Base-by-base conservation (phyloP, 2,329 filamentous ascomycete species). In the Stemphylium vesicarium region DNA sequence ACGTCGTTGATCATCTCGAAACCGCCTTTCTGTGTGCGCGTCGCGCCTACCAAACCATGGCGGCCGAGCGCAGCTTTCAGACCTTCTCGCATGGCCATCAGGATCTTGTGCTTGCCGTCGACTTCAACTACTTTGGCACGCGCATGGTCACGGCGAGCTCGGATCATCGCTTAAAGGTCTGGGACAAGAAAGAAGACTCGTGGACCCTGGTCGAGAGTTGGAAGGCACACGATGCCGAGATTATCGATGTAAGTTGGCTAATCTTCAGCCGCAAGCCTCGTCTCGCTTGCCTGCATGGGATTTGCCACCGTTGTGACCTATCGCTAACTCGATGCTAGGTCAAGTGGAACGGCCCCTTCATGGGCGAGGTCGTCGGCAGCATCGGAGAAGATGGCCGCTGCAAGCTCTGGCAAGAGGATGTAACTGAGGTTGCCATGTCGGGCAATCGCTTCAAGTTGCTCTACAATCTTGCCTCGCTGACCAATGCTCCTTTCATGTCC, bases 331-430 rank as follows among this genome's bases (percentile, higher is more conserved):
- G 7, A 41, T 40, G 15, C 43, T 70, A 94, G 91, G 87, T 96
- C 50, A 91, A 95, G 82, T 98, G 94, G 93, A 90, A 96, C 53
- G 91, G 92, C 1, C 90, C 92, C 0, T 94, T 91, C 60, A 88
- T 95, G 56, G 95, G 95, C 64, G 92, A 95, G 71, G 85, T 96
- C 66, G 81, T 98, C 64, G 93, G 89, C 52, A 96, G 90, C 49
- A 89, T 97, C 56, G 92, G 91, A 59, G 90, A 94, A 69, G 94
- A 97, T 68, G 91, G 94, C 69, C 88, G 88, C 74, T 92, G 96
- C 80, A 91, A 92, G 73, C 83, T 98, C 62, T 98, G 94, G 94
- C 88, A 90, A 57, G 94, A 97, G 78, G 92, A 97, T 76, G 87
- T 90, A 13, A 89, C 88, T 1, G 89, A 95, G 43, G 83, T 90